Evolutionary conservation across 2,329 filamentous ascomycete genomes (phyloP).

Genomic region (Fulvia fulva): DNA sequence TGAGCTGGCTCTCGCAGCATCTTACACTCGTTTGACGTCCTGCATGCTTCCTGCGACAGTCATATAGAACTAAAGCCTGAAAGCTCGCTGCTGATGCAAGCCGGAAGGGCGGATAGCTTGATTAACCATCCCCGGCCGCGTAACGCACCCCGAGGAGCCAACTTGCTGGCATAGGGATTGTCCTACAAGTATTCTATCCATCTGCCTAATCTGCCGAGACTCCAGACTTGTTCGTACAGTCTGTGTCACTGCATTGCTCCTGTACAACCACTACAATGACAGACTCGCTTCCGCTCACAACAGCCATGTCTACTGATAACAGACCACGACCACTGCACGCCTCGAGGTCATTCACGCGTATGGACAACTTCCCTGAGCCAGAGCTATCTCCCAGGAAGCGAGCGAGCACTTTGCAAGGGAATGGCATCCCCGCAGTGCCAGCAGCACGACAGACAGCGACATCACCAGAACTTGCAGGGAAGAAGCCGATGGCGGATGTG

Average conservation of each 20-base stretch:
- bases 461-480: conserved; percentile 32
- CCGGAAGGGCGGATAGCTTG: background rate
- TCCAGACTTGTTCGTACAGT: background rate
- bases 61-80: background rate
- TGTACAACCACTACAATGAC: conserved; percentile 8
- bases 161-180: background rate
- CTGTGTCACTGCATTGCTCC: background rate
- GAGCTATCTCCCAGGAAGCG: conserved; percentile 37
- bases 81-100: background rate
- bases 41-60: background rate
- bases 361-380: conserved; percentile 36
- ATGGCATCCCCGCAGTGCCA: conserved; percentile 41
- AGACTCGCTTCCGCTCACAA: conserved; percentile 7
- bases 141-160: background rate
- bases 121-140: background rate
- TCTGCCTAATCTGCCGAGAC: background rate
- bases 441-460: conserved; percentile 39
- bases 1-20: background rate
- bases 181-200: background rate
- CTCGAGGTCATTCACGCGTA: conserved; percentile 48
- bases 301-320: conserved; percentile 13
- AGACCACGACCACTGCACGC: conserved; percentile 37
- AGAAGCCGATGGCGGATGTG: conserved; percentile 38
- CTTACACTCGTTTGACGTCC: background rate
- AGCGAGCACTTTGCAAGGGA: conserved; percentile 45